Evolutionary conservation across 2,329 filamentous ascomycete species (phyloP), one percentile per base, ranked within the genome.

Genomic region (Phoma sp.): DNA sequence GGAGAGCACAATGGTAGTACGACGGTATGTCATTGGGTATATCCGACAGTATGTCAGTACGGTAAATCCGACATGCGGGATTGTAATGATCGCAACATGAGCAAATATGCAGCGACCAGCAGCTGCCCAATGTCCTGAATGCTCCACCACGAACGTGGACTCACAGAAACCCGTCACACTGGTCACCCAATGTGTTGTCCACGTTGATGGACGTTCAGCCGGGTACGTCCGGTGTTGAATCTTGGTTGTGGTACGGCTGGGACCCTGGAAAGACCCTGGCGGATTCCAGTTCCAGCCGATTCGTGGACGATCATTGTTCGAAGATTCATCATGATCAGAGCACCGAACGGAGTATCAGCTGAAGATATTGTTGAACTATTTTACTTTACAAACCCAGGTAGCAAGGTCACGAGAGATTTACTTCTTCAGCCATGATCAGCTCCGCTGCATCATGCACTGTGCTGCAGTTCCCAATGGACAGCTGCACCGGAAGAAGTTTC

Each of bases 211-310:
- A 21, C 12, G 50, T 20, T n/a, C 29, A n/a, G 39, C 43, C 43
- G 45, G 45, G 45, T 53, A 37, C 38, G 26, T 6, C 17, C 38
- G 12, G 47, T 14, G 12, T 15, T 26, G 23, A 21, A 53, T 38
- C 18, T 53, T 42, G 43, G 38, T 38, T 47, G 14, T 28, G 43
- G 15, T 29, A 38, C 43, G 45, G 39, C 45, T 43, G 38, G 48
- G 37, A 52, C 51, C 43, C 30, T 34, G 32, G 2, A 33, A 29
- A 37, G 32, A 23, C 20, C 43, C 26, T 29, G 25, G 32, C 32
- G 15, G 25, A n/a, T n/a, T 23, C 2, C 34, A 39, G 18, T 33
- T 11, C 17, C 32, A 28, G 20, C 33, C 23, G 28, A 39, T 21
- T 23, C 26, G 20, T 7, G 17, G 10, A 37, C 21, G 28, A 14